Percentiles rank a stretch among this genome's conserved stretches.
phyloP scores from a whole-genome alignment of 345 rosid genomes.

The Populus nigra region DNA sequence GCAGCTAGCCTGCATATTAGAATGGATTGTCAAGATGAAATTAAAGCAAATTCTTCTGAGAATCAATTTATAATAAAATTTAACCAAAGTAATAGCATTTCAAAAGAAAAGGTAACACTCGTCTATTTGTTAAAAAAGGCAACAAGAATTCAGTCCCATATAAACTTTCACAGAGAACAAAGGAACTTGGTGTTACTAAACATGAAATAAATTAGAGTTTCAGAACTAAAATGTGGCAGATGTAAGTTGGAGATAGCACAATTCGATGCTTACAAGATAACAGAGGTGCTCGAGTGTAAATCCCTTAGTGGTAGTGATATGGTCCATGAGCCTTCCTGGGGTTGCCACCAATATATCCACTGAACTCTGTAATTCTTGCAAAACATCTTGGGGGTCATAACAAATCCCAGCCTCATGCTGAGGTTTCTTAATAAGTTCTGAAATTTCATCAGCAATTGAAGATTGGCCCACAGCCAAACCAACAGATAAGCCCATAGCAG shows the following conservation, averaged over 20 bases:
- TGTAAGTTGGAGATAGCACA: conserved; percentile 1
- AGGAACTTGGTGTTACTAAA: not conserved
- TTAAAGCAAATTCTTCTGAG: not conserved
- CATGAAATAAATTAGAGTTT: not conserved
- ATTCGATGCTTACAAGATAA: conserved; percentile 66
- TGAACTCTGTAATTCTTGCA: conserved; percentile 53
- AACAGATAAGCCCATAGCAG: conserved; percentile 86
- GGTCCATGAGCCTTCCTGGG: conserved; percentile 99
- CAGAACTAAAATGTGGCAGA: not conserved
- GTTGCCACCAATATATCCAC: conserved; percentile 96
- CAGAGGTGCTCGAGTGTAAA: conserved; percentile 91
- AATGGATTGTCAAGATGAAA: not conserved
- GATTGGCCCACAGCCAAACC: conserved; percentile 96
- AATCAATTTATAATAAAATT: not conserved
- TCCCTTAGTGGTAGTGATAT: conserved; percentile 77
- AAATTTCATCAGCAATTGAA: conserved; percentile 80
- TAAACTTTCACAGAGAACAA: not conserved
- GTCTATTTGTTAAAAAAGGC: not conserved
- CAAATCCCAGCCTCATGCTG: conserved; percentile 81
- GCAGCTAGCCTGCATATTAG: not conserved
- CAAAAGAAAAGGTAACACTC: not conserved
- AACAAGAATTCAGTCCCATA: not conserved
- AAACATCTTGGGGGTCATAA: conserved; percentile 64
- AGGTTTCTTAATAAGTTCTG: conserved; percentile 70
- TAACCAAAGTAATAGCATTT: not conserved